Evolutionary conservation across 2,329 filamentous ascomycete species (phyloP).

Genomic region (Ambrosiella beaveri): DNA sequence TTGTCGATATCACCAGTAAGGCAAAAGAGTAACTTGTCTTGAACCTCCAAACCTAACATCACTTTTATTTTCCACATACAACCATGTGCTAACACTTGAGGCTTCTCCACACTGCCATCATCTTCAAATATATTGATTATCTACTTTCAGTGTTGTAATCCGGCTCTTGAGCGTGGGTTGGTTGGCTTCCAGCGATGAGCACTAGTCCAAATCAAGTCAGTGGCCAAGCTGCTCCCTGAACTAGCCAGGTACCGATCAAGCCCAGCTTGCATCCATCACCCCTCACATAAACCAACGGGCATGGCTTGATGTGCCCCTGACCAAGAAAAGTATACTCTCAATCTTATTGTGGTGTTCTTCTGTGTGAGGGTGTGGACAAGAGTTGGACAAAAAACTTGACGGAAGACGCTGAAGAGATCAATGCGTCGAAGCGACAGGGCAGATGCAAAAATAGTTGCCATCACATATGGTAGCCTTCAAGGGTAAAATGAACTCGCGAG

Average conservation of each 20-base stretch:
- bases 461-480: background rate
- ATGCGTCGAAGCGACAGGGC: background rate
- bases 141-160: background rate
- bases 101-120: background rate
- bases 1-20: no score
- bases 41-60: no score
- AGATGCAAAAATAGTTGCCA: background rate
- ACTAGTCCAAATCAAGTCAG: conserved; percentile 4
- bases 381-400: background rate
- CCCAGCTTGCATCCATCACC: background rate
- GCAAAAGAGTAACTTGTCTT: no score
- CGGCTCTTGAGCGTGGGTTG: background rate
- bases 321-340: background rate
- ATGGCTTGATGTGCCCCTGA: conserved; percentile 6
- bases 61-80: no score
- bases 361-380: background rate
- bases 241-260: conserved; percentile 5
- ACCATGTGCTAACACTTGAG: no score
- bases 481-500: background rate
- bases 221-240: conserved; percentile 2
- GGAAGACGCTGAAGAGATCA: background rate
- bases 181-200: background rate
- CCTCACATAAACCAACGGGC: background rate
- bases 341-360: background rate
- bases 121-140: background rate